phyloP scores from a whole-genome alignment of 2,329 filamentous ascomycete species.

The Alternaria consortialis region DNA sequence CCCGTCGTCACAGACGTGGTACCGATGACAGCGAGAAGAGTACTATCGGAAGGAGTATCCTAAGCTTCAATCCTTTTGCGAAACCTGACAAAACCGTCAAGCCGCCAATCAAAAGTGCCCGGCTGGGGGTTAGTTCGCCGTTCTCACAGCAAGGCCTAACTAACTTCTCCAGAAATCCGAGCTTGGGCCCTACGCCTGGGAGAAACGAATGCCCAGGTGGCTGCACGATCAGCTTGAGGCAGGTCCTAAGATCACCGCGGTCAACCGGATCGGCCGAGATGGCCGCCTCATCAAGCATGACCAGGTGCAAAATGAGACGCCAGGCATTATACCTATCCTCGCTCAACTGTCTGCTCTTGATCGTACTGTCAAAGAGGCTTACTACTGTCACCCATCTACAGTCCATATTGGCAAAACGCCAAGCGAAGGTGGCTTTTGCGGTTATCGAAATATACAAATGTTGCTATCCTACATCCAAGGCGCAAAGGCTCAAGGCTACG shows the following conservation, averaged over 20 bases:
- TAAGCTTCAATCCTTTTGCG: constrained; percentile 46
- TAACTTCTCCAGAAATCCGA: constrained; percentile 51
- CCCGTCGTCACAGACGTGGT: constrained; percentile 35
- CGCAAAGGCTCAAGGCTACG: constrained; percentile 63
- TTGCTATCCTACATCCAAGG: constrained; percentile 79
- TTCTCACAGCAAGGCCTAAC: background rate
- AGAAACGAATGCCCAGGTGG: constrained; percentile 56
- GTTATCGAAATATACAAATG: constrained; percentile 96
- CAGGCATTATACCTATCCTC: constrained; percentile 56
- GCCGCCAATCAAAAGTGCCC: constrained; percentile 41
- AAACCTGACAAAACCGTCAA: constrained; percentile 38
- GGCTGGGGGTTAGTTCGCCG: constrained; percentile 46
- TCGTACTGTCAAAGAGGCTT: constrained; percentile 71
- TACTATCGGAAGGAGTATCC: constrained; percentile 47
- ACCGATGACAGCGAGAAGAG: constrained; percentile 47
- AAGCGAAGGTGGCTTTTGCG: constrained; percentile 91
- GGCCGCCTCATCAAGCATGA: constrained; percentile 54
- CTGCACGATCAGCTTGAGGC: constrained; percentile 53
- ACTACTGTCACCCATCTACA: constrained; percentile 79
- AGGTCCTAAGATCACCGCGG: constrained; percentile 50
- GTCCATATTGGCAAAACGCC: constrained; percentile 81
- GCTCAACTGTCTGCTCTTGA: constrained; percentile 67
- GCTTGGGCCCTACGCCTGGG: constrained; percentile 59
- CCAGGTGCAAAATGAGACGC: constrained; percentile 56
- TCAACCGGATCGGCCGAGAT: constrained; percentile 54